Base-by-base conservation (phyloP, 176 grass and related monocot species). In the Hordeum marinum region DNA sequence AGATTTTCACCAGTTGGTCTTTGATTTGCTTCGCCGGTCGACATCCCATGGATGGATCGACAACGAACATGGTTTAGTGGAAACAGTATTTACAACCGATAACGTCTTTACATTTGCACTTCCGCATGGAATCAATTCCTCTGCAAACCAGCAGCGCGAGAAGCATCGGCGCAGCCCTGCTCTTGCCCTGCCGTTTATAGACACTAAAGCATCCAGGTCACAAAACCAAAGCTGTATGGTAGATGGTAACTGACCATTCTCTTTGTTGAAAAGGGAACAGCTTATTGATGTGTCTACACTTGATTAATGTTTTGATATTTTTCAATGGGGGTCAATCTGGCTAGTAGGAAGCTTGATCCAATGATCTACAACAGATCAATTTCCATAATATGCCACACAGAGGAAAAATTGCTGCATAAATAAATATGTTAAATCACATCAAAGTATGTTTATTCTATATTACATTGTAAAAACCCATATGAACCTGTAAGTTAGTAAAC, bases 81-180 rank as follows among this genome's bases (percentile, higher is more conserved):
- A 82, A 71, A 77, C 77, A 71, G 63, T 83, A 70, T 88, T 88
- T 83, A 48, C 72, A 77, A 70, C 63, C 45, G 80, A 48, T 70
- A 77, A 27, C 48, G 26, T 20, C 29, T 67, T 75, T 18, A 46
- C 23, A 20, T 50, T 83, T 31, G 74, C 52, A 14, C 46, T 83
- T 69, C 60, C 13, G 75, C 11, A 29, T 75, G 27, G 75, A 87
- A 84, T 87, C 54, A 48, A 90, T 90, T 86, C 89, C 84, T 87
- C 80, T 61, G 72, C 75, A 68, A 83, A 75, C 73, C 75, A 83
- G 84, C 37, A 83, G 36, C 54, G 27, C 18, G 23, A 84, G 80
- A 80, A 84, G 80, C 37, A 45, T 90, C 80, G 0, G 18, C 84
- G 39, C 37, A 83, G 12, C 10, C 11, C 27, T 86, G 84, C 75